Evolutionary conservation across 495 filamentous ascomycete species (phyloP), one percentile per base, ranked within the genome.

Genomic region (Hyphodiscus hymeniophilus): DNA sequence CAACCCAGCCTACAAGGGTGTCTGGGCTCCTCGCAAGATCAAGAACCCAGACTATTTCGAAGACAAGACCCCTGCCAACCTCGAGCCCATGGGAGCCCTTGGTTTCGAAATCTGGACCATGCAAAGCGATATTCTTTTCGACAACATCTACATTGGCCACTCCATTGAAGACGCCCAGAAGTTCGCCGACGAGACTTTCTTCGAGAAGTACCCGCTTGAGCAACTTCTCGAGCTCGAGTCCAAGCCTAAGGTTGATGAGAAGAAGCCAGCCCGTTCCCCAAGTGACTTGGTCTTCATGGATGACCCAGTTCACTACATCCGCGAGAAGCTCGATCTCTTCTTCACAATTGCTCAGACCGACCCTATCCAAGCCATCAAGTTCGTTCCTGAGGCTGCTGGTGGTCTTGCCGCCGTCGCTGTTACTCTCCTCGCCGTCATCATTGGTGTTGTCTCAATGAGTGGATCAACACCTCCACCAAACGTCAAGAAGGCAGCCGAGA

Each of bases 141-240:
- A 97, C 80, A 99, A 99, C 82, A 89, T 99, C 77, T 99, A 97
- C 79, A 85, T 99, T 68, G 94, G 94, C 55, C 94, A 99, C 81
- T 99, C 94, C 36, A 67, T 87, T 56, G 88, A 85, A 63, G 94
- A 99, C 57, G 94, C 94, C 50, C 80, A 84, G 67, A 85, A 89
- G 71, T 74, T 99, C 56, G 84, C 91, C 65, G 69, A 85, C 41
- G 87, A 95, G 75, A 92, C 88, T 53, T 99, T 90, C 70, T 85
- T 89, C 66, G 70, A 91, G 69, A 99, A 99, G 85, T 73, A 81
- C 65, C 71, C 82, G 45, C 70, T 89, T 50, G 94, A 99, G 74
- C 74, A 82, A 72, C 76, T 80, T 4, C 77, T 91, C 59, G 88
- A 95, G 67, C 81, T 85, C 59, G 87, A 83, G 43, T 74, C 74